phyloP scores from a whole-genome alignment of 805 yeast species.

The Candida andamanensis region DNA sequence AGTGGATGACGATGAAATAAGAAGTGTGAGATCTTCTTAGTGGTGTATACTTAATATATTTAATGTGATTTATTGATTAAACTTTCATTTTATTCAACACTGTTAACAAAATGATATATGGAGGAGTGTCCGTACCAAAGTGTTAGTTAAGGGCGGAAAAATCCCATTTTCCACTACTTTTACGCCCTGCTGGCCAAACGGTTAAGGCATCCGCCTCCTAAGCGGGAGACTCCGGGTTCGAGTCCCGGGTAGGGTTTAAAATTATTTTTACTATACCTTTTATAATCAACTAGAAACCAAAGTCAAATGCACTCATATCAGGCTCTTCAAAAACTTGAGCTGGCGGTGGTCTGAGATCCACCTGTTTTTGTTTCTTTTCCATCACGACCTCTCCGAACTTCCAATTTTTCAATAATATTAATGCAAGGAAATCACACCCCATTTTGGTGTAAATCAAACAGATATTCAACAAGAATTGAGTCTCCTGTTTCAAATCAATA shows the following conservation, averaged over 20 bases:
- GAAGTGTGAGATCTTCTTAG: slow-evolving; percentile 1
- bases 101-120: not conserved
- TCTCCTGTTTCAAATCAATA: slow-evolving; percentile 46
- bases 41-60: too few species aligned
- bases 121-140: not conserved
- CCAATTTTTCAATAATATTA: slow-evolving; percentile 66
- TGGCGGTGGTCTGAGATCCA: slow-evolving; percentile 34
- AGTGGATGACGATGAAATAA: not conserved
- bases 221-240: slow-evolving; percentile 40
- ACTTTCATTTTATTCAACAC: not conserved
- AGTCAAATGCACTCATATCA: slow-evolving; percentile 69
- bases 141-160: not conserved
- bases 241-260: slow-evolving; percentile 35
- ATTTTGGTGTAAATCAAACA: slow-evolving; percentile 68
- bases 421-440: slow-evolving; percentile 85
- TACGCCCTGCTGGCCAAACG: slow-evolving; percentile 49
- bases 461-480: slow-evolving; percentile 55
- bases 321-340: slow-evolving; percentile 61
- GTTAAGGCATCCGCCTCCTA: slow-evolving; percentile 49
- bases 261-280: not conserved
- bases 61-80: not conserved
- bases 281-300: slow-evolving; percentile 22
- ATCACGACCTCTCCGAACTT: slow-evolving; percentile 12
- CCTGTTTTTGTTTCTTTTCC: slow-evolving; percentile 3
- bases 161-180: not conserved